Percentiles rank a stretch among this genome's conserved stretches.
Conservation (phyloP, 768 basidiomycete genomes). For the Xerocomellus chrysenteron region DNA sequence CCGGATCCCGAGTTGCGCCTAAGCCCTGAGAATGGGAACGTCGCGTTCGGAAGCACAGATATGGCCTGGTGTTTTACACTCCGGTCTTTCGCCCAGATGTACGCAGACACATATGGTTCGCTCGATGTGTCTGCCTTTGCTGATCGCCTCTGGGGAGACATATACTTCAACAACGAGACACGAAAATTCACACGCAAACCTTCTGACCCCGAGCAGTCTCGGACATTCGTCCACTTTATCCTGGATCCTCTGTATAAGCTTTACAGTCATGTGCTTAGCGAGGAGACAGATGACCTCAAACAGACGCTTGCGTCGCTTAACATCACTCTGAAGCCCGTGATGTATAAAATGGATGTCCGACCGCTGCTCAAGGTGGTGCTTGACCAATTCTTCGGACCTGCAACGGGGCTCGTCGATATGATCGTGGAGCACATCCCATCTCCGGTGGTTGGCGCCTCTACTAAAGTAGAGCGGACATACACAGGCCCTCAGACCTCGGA, state of each 20-base stretch:
- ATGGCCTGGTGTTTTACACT: constrained; percentile 99
- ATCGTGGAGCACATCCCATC: constrained; percentile 88
- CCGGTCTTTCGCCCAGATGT: constrained; percentile 93
- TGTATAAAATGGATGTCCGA: constrained; percentile 98
- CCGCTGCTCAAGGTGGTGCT: constrained; percentile 91
- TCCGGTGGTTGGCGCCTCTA: constrained; percentile 55
- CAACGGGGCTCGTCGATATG: constrained; percentile 90
- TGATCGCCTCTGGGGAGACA: constrained; percentile 94
- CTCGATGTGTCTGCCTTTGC: constrained; percentile 87
- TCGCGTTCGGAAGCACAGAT: constrained; percentile 94
- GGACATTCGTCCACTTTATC: constrained; percentile 95
- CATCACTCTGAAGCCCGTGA: constrained; percentile 85
- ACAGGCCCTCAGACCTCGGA: constrained; percentile 85
- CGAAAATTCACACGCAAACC: constrained; percentile 90
- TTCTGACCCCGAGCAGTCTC: constrained; percentile 65
- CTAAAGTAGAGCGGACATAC: constrained; percentile 82
- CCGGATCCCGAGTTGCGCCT: constrained; percentile 85
- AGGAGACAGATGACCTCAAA: constrained; percentile 87
- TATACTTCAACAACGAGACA: constrained; percentile 83
- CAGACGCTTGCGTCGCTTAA: constrained; percentile 73
- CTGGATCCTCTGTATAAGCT: constrained; percentile 96
- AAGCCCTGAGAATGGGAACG: constrained; percentile 94
- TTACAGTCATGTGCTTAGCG: constrained; percentile 91
- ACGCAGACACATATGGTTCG: constrained; percentile 86
- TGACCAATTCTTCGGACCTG: constrained; percentile 93